Evolutionary conservation across 805 yeast species (phyloP).

Genomic region (Wickerhamiella alocasiicola): DNA sequence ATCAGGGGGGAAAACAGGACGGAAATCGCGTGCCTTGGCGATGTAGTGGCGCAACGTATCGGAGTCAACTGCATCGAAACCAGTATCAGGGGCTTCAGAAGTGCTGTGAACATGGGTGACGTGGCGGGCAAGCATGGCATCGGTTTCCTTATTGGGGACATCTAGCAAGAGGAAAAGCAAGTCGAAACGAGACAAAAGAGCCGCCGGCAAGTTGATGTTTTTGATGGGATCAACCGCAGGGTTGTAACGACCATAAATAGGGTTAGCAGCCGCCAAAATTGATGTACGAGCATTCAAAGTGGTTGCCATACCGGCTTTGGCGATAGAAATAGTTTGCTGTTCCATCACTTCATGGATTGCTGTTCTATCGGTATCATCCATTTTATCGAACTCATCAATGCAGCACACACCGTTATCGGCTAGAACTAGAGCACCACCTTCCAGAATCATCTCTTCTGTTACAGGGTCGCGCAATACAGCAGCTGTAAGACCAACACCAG

Average conservation of each 20-base stretch:
- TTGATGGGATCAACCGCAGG: slow-evolving; percentile 83
- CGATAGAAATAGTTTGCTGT: slow-evolving; percentile 93
- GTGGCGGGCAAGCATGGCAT: slow-evolving; percentile 80
- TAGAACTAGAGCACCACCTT: slow-evolving; percentile 94
- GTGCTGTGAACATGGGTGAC: slow-evolving; percentile 95
- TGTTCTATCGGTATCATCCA: slow-evolving; percentile 94
- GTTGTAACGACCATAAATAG: slow-evolving; percentile 88
- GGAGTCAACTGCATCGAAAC: slow-evolving; percentile 62
- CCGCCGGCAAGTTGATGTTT: slow-evolving; percentile 93
- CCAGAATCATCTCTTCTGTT: slow-evolving; percentile 96
- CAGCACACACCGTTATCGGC: slow-evolving; percentile 98
- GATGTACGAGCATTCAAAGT: slow-evolving; percentile 92
- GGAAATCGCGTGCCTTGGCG: slow-evolving; percentile 66
- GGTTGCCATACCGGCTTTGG: slow-evolving; percentile 96
- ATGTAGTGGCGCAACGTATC: slow-evolving; percentile 75
- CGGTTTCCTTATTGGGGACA: slow-evolving; percentile 64
- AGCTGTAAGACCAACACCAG: slow-evolving; percentile 97
- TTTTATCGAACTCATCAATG: slow-evolving; percentile 97
- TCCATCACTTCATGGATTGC: slow-evolving; percentile 99
- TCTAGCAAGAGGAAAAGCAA: slow-evolving; percentile 77
- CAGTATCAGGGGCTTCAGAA: slow-evolving; percentile 60
- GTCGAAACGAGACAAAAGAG: slow-evolving; percentile 88
- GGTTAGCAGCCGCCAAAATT: slow-evolving; percentile 97
- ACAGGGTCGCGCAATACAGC: slow-evolving; percentile 98
- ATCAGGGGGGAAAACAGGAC: slow-evolving; percentile 73